These are phyloP conservation scores for Chrysosporium keratinophilum DNA, from an alignment of 2,329 filamentous ascomycete species.

Conservation along the genomic window DNA sequence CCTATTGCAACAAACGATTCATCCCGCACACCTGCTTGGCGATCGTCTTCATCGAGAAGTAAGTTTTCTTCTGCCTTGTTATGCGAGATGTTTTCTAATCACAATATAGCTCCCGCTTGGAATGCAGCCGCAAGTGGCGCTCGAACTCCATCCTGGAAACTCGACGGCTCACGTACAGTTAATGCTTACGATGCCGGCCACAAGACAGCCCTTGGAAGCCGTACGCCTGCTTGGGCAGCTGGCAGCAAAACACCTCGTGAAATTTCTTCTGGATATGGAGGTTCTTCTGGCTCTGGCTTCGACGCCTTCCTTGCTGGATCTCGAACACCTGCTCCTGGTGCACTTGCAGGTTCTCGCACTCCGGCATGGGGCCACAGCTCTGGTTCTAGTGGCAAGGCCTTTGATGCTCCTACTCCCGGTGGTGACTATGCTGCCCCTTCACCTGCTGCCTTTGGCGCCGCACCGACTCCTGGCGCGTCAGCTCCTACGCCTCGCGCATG, in stretches of 20 bases:
- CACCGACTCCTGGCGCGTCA: conserved; percentile 59
- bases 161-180: conserved; percentile 44
- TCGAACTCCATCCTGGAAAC: conserved; percentile 46
- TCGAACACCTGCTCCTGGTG: conserved; percentile 62
- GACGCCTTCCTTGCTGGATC: conserved; percentile 59
- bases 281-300: conserved; percentile 55
- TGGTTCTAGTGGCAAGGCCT: conserved; percentile 33
- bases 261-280: conserved; percentile 52
- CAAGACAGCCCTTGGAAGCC: conserved; percentile 57
- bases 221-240: conserved; percentile 69
- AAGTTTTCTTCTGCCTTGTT: conserved; percentile 32
- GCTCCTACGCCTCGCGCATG: conserved; percentile 43
- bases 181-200: conserved; percentile 58
- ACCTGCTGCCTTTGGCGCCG: conserved; percentile 45
- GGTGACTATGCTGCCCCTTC: conserved; percentile 57
- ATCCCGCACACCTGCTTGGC: conserved; percentile 64
- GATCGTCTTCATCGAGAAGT: conserved; percentile 48
- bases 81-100: neutral
- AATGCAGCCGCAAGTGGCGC: conserved; percentile 34
- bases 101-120: conserved; percentile 34
- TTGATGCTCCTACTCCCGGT: conserved; percentile 66
- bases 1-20: conserved; percentile 51
- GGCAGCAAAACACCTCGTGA: conserved; percentile 63
- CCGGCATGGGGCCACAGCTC: conserved; percentile 34
- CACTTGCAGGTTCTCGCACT: conserved; percentile 39